phyloP scores from a whole-genome alignment of 148 eudicot genomes.

The Nyssa sinensis region DNA sequence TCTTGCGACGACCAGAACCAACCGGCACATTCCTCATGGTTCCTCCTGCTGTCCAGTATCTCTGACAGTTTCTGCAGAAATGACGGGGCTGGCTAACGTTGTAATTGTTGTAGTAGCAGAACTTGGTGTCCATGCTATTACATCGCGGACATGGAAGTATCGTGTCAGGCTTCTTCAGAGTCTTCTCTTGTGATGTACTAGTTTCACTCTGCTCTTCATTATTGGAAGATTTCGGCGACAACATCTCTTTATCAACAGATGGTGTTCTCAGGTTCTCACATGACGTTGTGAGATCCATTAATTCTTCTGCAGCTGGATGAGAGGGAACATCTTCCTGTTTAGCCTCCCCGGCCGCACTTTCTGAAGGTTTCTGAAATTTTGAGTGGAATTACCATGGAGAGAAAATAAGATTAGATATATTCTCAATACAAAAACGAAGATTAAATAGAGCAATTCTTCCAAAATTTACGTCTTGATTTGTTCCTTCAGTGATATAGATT shows the following conservation, averaged over 20 bases:
- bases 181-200: constrained; percentile 28
- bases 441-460: neutral
- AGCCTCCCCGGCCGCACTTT: constrained; percentile 17
- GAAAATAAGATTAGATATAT: neutral
- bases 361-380: constrained; percentile 31
- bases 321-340: constrained; percentile 24
- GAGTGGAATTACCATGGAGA: neutral
- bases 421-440: neutral
- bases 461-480: no score
- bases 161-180: constrained; percentile 52
- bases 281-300: constrained; percentile 19
- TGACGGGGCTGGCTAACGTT: constrained; percentile 62
- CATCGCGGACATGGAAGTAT: constrained; percentile 69
- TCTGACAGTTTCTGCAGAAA: constrained; percentile 64
- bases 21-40: constrained; percentile 68
- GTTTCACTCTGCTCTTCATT: constrained; percentile 38
- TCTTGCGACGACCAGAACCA: constrained; percentile 70
- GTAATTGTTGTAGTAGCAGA: constrained; percentile 70
- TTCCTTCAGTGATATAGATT: no score
- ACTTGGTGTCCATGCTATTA: constrained; percentile 63
- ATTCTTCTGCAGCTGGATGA: constrained; percentile 16
- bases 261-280: constrained; percentile 24
- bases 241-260: constrained; percentile 15
- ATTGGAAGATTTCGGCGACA: constrained; percentile 14
- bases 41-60: constrained; percentile 73